Conservation (phyloP, 2,329 filamentous ascomycete genomes). For the Aspergillus sp. region DNA sequence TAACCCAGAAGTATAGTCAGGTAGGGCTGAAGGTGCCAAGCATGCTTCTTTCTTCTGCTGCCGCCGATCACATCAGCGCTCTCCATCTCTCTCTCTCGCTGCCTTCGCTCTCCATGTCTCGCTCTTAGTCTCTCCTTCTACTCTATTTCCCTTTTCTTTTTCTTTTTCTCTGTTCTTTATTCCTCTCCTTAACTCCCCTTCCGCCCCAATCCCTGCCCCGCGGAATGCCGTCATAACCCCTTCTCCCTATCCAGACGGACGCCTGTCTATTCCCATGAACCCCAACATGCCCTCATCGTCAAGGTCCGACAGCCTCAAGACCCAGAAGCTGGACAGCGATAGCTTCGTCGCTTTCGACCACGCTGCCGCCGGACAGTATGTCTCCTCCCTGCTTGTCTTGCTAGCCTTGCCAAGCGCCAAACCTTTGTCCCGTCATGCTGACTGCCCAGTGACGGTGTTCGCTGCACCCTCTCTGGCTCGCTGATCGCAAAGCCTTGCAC, state of each 20-base stretch:
- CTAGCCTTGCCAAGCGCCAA: no score
- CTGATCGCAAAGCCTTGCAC: slow-evolving; percentile 94
- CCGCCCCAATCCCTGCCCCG: neutral
- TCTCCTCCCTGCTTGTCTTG: slow-evolving; percentile 1
- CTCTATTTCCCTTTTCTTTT: neutral
- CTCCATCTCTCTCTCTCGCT: no score
- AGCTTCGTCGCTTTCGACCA: slow-evolving; percentile 38
- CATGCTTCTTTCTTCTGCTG: slow-evolving; percentile 27
- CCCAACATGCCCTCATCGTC: slow-evolving; percentile 25
- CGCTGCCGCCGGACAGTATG: slow-evolving; percentile 40
- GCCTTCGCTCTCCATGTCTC: no score
- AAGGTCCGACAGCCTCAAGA: slow-evolving; percentile 23
- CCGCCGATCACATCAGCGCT: no score
- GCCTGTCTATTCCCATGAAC: neutral
- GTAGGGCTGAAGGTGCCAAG: no score
- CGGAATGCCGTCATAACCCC: slow-evolving; percentile 4
- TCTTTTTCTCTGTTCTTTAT: slow-evolving; percentile 1
- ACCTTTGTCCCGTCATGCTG: slow-evolving; percentile 7
- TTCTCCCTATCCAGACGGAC: slow-evolving; percentile 2
- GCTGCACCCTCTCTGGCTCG: slow-evolving; percentile 71
- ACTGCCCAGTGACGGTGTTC: slow-evolving; percentile 90
- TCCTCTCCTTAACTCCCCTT: neutral
- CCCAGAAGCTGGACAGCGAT: slow-evolving; percentile 26
- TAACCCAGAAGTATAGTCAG: no score
- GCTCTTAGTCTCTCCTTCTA: neutral